Conservation (phyloP, 139 green algal genomes). For the Chlamydomonas applanata region DNA sequence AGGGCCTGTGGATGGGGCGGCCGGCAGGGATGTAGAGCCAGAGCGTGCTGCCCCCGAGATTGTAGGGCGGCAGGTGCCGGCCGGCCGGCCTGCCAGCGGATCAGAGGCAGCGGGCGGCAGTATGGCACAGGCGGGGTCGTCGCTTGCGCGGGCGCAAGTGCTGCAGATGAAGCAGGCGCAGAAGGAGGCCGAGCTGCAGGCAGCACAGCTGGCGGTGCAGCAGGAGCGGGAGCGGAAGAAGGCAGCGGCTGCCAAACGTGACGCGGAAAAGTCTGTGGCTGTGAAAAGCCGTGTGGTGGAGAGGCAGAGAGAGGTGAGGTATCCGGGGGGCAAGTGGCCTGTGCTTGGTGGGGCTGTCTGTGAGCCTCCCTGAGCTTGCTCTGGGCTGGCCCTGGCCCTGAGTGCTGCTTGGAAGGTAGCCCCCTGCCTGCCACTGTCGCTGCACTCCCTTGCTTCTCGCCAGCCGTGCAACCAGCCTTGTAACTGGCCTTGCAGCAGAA, state of each 20-base stretch:
- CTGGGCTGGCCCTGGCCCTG: too few species aligned
- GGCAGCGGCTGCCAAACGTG: constrained; percentile 17
- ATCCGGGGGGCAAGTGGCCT: not conserved
- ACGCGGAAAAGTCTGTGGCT: constrained; percentile 11
- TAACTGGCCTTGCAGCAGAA: too few species aligned
- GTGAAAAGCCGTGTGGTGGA: constrained; percentile 11
- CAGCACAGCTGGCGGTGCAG: constrained; percentile 40
- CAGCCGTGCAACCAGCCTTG: too few species aligned
- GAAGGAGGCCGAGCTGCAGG: constrained; percentile 44
- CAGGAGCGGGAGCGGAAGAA: constrained; percentile 33
- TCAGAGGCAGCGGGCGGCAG: not conserved
- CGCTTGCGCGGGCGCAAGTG: not conserved
- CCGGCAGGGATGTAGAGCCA: too few species aligned
- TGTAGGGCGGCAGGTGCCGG: too few species aligned
- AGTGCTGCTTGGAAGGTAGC: too few species aligned
- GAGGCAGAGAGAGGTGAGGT: constrained; percentile 15
- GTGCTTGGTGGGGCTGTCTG: not conserved
- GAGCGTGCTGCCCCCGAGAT: too few species aligned
- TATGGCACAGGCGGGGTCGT: not conserved
- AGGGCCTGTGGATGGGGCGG: too few species aligned
- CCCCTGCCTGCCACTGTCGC: too few species aligned
- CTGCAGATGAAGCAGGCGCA: constrained; percentile 20
- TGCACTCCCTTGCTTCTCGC: too few species aligned
- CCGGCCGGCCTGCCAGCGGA: not conserved
- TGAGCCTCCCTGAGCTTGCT: too few species aligned